Conservation (phyloP, 805 yeast species). For the Scheffersomyces spartinae region DNA sequence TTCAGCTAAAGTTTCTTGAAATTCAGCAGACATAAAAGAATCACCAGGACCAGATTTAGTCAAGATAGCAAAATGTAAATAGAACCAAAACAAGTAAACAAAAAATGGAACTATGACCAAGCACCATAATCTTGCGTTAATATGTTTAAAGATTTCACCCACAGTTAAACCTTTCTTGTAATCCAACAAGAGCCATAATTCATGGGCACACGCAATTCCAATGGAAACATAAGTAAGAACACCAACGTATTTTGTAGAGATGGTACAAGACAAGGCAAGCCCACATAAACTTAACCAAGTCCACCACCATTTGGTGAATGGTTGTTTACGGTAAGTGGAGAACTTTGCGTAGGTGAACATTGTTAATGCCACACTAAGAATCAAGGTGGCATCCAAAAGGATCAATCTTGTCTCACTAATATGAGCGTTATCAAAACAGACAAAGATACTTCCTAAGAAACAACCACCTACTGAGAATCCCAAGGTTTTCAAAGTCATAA, state of each 20-base stretch:
- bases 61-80: constrained; percentile 76
- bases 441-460: constrained; percentile 61
- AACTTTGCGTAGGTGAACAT: constrained; percentile 72
- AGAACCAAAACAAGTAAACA: constrained; percentile 83
- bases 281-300: constrained; percentile 82
- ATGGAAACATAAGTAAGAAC: constrained; percentile 80
- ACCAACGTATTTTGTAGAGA: constrained; percentile 94
- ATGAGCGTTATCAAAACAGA: constrained; percentile 83
- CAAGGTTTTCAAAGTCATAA: constrained; percentile 75
- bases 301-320: constrained; percentile 76
- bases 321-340: constrained; percentile 47
- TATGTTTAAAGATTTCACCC: constrained; percentile 51
- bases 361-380: constrained; percentile 72
- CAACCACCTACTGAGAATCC: constrained; percentile 73
- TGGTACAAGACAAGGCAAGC: constrained; percentile 75
- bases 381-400: constrained; percentile 80
- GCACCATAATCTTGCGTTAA: constrained; percentile 57
- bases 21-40: constrained; percentile 84
- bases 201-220: constrained; percentile 77
- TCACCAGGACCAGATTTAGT: constrained; percentile 93
- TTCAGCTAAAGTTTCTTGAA: constrained; percentile 87
- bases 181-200: constrained; percentile 83
- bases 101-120: constrained; percentile 72
- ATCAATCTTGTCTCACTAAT: constrained; percentile 84
- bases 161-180: constrained; percentile 52